Conservation (phyloP, 2,329 filamentous ascomycete genomes). For the Laburnicola sp. region DNA sequence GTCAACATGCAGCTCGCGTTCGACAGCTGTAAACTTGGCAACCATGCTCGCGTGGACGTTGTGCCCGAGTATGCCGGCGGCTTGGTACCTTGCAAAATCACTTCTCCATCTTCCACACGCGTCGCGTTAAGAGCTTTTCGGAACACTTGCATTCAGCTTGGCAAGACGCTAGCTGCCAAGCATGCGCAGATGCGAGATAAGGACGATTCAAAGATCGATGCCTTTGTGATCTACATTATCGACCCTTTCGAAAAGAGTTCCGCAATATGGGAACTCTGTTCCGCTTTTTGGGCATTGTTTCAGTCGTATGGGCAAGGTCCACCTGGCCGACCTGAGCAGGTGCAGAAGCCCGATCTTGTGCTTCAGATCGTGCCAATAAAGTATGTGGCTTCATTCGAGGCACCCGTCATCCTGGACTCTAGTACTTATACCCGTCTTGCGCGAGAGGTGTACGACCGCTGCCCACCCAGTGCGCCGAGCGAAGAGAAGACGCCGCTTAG, state of each 20-base stretch:
- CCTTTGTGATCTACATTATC: constrained; percentile 73
- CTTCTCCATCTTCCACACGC: constrained; percentile 20
- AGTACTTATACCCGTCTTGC: constrained; percentile 65
- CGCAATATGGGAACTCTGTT: constrained; percentile 68
- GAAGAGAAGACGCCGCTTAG: constrained; percentile 50
- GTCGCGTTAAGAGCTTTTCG: constrained; percentile 35
- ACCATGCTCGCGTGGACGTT: constrained; percentile 54
- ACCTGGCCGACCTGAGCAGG: constrained; percentile 46
- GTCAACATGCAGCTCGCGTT: constrained; percentile 70
- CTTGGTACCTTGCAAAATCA: constrained; percentile 36
- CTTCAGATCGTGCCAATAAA: constrained; percentile 74
- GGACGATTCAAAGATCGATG: constrained; percentile 55
- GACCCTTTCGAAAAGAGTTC: constrained; percentile 66
- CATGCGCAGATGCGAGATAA: constrained; percentile 41
- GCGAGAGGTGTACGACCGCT: constrained; percentile 77
- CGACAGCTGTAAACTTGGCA: constrained; percentile 72
- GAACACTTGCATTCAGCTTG: constrained; percentile 46
- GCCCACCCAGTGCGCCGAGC: constrained; percentile 53
- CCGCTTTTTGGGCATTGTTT: constrained; percentile 72
- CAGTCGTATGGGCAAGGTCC: constrained; percentile 61
- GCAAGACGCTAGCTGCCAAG: constrained; percentile 44
- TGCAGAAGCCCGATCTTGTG: constrained; percentile 62
- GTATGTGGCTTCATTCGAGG: constrained; percentile 65
- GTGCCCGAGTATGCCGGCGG: constrained; percentile 43
- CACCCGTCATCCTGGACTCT: constrained; percentile 65